A percentile compares a stretch with the other conserved stretches of the same genome.
Evolutionary conservation across 345 rosid genomes (phyloP).

Genomic region (Dimocarpus longan): DNA sequence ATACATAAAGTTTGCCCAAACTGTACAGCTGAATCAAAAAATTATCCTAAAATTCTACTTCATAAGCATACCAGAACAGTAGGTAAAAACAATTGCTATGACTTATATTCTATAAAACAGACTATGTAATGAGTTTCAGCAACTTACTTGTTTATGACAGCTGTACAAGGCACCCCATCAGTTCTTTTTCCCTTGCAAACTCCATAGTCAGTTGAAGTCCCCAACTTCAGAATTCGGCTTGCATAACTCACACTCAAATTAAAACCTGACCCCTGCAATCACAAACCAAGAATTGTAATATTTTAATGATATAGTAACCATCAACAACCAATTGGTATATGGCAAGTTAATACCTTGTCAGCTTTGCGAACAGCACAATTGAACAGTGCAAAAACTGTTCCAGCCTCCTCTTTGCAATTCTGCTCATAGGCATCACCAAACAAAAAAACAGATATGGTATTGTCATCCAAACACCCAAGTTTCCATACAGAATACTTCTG

Average conservation of each 20-base stretch:
- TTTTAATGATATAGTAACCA: not conserved
- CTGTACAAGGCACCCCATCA: conserved; percentile 75
- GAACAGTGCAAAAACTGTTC: conserved; percentile 77
- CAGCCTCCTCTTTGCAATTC: conserved; percentile 57
- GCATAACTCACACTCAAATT: conserved; percentile 69
- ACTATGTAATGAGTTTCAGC: not conserved
- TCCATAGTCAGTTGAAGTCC: conserved; percentile 83
- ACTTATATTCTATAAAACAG: not conserved
- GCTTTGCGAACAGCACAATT: conserved; percentile 73
- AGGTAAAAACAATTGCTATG: not conserved
- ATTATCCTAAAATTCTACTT: not conserved
- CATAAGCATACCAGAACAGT: not conserved
- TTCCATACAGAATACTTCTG: conserved; percentile 77
- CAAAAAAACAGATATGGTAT: conserved; percentile 71
- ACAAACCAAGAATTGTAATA: conserved; percentile 10
- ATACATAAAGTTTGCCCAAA: not conserved
- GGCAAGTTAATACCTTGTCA: conserved; percentile 41
- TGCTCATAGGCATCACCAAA: conserved; percentile 82
- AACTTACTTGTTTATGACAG: conserved; percentile 73
- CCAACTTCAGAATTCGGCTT: conserved; percentile 73
- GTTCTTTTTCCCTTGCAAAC: conserved; percentile 79
- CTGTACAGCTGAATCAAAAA: not conserved
- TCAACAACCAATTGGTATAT: not conserved
- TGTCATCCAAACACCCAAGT: conserved; percentile 65
- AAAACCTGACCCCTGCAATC: conserved; percentile 65